These are phyloP conservation scores for Tricholoma hemisulphureum DNA, from an alignment of 768 basidiomycete genomes.

Conservation along the genomic window DNA sequence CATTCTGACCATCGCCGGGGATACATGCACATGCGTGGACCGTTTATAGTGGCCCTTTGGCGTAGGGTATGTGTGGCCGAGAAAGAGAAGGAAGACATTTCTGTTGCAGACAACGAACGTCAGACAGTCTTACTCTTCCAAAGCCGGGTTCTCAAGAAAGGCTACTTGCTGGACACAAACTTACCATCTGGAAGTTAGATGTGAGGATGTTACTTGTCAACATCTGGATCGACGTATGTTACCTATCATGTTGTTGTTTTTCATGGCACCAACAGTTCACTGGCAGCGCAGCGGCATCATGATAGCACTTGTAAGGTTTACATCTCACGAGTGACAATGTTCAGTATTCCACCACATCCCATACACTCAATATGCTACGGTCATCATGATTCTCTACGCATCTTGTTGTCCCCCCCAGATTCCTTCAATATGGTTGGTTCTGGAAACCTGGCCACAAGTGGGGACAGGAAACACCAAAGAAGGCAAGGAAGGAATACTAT, in stretches of 20 bases:
- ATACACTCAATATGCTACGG: conserved; percentile 25
- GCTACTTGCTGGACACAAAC: conserved; percentile 36
- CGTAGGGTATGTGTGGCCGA: too few species aligned
- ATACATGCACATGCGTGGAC: too few species aligned
- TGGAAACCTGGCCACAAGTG: too few species aligned
- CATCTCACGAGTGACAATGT: conserved; percentile 38
- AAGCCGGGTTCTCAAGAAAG: conserved; percentile 30
- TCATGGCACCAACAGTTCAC: not conserved
- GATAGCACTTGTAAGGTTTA: conserved; percentile 46
- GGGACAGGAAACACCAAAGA: too few species aligned
- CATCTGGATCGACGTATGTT: conserved; percentile 62
- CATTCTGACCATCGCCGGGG: too few species aligned
- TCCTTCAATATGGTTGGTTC: conserved; percentile 58
- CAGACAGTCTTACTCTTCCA: conserved; percentile 10
- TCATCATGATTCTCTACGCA: conserved; percentile 53
- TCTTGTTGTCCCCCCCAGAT: conserved; percentile 65
- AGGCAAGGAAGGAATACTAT: too few species aligned
- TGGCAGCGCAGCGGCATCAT: conserved; percentile 46
- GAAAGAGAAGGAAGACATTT: conserved; percentile 20
- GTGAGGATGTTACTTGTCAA: conserved; percentile 54
- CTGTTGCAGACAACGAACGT: conserved; percentile 13
- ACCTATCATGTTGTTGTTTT: not conserved
- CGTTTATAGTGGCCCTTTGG: too few species aligned
- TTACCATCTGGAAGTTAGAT: conserved; percentile 60
- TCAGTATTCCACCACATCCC: not conserved